Evolutionary conservation across 495 filamentous ascomycete species (phyloP), one percentile per base, ranked within the genome.

Genomic region (Platismatia glauca): DNA sequence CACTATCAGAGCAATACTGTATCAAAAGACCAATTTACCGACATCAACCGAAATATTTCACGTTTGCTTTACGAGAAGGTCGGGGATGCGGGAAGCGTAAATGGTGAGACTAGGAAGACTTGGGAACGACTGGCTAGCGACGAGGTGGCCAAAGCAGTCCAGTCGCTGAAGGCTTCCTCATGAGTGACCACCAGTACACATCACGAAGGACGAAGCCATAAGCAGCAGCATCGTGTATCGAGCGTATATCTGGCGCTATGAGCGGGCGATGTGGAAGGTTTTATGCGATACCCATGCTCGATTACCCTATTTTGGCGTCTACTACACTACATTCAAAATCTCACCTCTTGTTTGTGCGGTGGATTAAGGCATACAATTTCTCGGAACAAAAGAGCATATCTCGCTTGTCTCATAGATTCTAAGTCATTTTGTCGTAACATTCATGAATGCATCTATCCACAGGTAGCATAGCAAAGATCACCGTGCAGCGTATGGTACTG

Each of bases 51-150:
- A 53, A 86, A 83, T 41, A 83, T 96, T 33, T 94, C 88, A 18
- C 83, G 89, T 22, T 86, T 83, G 74, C 75, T 97, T n/a, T 97
- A 97, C 71, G 88, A 95, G 44, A 83, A 84, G 43, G 84, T 92
- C 18, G 83, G 81, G 8, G 84, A 86, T 53, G 77, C 78, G 1
- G 77, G 81, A n/a, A 72, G 75, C 4, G 71, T 87, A 13, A 79
- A 83, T 38, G 76, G 82, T 13, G 79, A 82, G 16, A 78, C 81
- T 43, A 80, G 81, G 64, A 78, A 80, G 39, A 75, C 76, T 11
- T 86, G 89, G 73, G 87, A 93, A 74, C 80, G 78, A 67, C 77
- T 86, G 56, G 91, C 90, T 9, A 81, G 75, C 12, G 78, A 84
- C 11, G 89, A 95, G 75, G 91, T 97, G 0, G 81, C 81, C 38